Percentiles rank a stretch among this genome's conserved stretches.
Conservation (phyloP, 345 rosid species). For the Laguncularia racemosa region DNA sequence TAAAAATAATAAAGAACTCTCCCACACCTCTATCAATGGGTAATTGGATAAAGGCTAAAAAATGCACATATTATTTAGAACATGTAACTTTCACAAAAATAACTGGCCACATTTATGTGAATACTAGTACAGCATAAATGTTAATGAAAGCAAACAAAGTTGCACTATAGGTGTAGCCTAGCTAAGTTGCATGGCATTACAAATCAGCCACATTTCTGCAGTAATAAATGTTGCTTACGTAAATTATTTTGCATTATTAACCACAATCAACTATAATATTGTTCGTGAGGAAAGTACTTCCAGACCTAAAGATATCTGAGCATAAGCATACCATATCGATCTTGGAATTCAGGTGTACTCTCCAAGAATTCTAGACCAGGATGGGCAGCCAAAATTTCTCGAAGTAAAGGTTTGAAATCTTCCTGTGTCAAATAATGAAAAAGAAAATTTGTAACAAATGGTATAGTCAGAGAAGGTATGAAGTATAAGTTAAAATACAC, state of each 20-base stretch:
- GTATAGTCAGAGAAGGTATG: neutral
- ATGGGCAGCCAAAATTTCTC: conserved; percentile 71
- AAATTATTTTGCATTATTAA: neutral
- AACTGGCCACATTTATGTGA: too few species aligned
- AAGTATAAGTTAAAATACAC: neutral
- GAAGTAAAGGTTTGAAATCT: conserved; percentile 80
- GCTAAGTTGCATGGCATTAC: neutral
- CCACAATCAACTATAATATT: neutral
- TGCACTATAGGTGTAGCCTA: neutral
- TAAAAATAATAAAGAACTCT: too few species aligned
- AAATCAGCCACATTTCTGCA: neutral
- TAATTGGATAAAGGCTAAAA: too few species aligned
- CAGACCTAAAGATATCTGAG: neutral
- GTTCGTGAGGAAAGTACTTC: neutral
- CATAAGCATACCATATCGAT: conserved; percentile 68
- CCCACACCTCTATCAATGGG: too few species aligned
- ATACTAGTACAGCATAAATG: too few species aligned
- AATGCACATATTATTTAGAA: too few species aligned
- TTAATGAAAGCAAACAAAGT: too few species aligned
- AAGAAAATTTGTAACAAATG: neutral
- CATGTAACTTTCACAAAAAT: too few species aligned
- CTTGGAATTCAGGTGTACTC: conserved; percentile 79
- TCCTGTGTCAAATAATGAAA: conserved; percentile 37
- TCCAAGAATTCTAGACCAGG: conserved; percentile 79
- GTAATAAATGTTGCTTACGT: too few species aligned